Evolutionary conservation across 2,329 filamentous ascomycete genomes (phyloP).

Genomic region (Rhinocladiella mackenziei): DNA sequence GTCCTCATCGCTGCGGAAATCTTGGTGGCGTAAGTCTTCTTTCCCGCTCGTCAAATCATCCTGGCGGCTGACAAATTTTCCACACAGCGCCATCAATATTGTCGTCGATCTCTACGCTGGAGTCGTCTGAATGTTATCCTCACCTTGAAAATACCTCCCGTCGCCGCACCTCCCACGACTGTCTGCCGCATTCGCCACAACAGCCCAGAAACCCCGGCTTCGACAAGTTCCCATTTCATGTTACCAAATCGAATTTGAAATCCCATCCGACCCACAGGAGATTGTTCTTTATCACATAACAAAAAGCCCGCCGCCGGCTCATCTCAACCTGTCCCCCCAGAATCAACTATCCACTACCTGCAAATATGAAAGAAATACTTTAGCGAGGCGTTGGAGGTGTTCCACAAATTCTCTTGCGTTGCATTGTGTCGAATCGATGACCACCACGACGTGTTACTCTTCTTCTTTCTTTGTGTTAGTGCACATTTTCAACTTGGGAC

Average conservation of each 20-base stretch:
- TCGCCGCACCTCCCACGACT: too few relatives aligned
- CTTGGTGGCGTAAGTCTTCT: conserved; percentile 59
- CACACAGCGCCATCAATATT: conserved; percentile 69
- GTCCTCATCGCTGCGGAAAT: conserved; percentile 95
- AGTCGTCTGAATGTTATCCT: conserved; percentile 52
- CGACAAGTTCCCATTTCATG: background rate
- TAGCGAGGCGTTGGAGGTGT: too few relatives aligned
- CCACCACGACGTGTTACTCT: too few relatives aligned
- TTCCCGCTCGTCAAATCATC: background rate
- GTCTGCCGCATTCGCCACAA: background rate
- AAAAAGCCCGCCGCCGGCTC: too few relatives aligned
- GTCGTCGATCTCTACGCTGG: conserved; percentile 85
- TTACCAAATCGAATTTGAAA: background rate
- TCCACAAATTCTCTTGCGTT: too few relatives aligned
- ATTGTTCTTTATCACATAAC: background rate
- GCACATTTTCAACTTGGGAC: too few relatives aligned
- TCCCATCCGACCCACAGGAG: background rate
- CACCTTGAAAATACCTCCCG: too few relatives aligned
- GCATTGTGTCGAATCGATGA: too few relatives aligned
- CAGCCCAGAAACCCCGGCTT: background rate
- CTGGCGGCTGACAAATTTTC: conserved; percentile 4
- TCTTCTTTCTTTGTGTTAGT: too few relatives aligned
- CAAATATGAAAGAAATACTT: too few relatives aligned
- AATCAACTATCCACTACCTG: too few relatives aligned
- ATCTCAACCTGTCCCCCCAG: too few relatives aligned